These are phyloP conservation scores for Pleurotus tuoliensis DNA, from an alignment of 768 basidiomycete genomes.

Conservation along the genomic window DNA sequence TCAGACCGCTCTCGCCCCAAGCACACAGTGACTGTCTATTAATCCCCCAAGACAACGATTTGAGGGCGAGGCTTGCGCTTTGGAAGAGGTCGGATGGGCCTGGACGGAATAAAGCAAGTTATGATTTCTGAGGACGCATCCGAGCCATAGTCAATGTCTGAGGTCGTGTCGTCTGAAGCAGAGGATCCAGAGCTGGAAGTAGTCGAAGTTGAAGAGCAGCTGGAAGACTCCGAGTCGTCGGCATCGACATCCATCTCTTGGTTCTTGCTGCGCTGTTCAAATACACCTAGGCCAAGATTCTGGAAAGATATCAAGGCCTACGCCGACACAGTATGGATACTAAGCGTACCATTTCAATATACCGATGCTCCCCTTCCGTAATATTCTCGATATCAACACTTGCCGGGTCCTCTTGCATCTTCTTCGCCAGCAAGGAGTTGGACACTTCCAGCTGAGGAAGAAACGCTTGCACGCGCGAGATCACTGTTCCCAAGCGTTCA, in stretches of 20 bases:
- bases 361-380: constrained; percentile 38
- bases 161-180: background rate
- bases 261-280: constrained; percentile 31
- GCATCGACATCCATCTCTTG: constrained; percentile 6
- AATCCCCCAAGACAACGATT: constrained; percentile 3
- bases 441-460: constrained; percentile 65
- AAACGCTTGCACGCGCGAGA: constrained; percentile 63
- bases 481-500: constrained; percentile 37
- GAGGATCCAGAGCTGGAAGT: background rate
- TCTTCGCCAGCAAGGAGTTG: constrained; percentile 48
- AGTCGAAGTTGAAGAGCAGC: constrained; percentile 1
- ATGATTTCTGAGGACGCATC: constrained; percentile 9
- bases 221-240: constrained; percentile 26
- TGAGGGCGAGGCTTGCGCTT: constrained; percentile 6
- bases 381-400: constrained; percentile 73
- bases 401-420: constrained; percentile 42
- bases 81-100: constrained; percentile 5
- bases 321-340: background rate
- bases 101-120: constrained; percentile 4
- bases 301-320: constrained; percentile 18
- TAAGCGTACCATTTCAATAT: constrained; percentile 62
- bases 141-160: constrained; percentile 5
- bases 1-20: background rate
- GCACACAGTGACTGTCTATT: background rate
- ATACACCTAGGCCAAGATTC: constrained; percentile 66